Conservation (phyloP, 2,329 filamentous ascomycete species). For the Beauveria sp. region DNA sequence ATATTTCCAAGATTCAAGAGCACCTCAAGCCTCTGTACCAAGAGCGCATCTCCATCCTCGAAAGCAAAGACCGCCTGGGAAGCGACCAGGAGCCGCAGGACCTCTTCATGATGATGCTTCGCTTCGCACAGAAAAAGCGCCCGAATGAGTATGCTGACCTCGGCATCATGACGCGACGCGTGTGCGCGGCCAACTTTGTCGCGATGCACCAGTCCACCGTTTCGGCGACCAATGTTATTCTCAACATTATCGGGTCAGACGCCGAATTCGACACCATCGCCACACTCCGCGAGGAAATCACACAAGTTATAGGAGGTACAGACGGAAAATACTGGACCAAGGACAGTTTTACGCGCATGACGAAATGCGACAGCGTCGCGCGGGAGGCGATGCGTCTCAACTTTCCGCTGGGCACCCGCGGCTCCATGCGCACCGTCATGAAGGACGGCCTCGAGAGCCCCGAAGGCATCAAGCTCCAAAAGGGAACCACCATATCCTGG, state of each 20-base stretch:
- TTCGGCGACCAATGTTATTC: constrained; percentile 31
- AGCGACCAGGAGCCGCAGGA: constrained; percentile 27
- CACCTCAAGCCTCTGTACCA: background rate
- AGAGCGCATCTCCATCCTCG: background rate
- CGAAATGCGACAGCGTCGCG: constrained; percentile 31
- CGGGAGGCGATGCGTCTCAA: constrained; percentile 35
- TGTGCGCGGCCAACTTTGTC: constrained; percentile 28
- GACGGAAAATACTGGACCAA: constrained; percentile 21
- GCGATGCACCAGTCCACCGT: constrained; percentile 34
- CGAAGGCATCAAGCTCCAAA: constrained; percentile 24
- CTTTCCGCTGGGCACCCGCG: constrained; percentile 23
- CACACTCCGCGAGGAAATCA: constrained; percentile 30
- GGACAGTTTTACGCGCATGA: constrained; percentile 27
- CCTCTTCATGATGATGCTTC: constrained; percentile 34
- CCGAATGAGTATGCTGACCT: constrained; percentile 26
- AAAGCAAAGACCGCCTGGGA: constrained; percentile 13
- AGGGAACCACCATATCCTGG: constrained; percentile 26
- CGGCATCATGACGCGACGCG: constrained; percentile 23
- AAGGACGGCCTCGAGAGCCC: constrained; percentile 22
- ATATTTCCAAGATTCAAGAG: background rate
- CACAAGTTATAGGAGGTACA: constrained; percentile 17
- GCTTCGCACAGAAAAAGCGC: constrained; percentile 30
- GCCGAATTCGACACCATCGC: constrained; percentile 29
- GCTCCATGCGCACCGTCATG: constrained; percentile 23
- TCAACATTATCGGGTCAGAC: constrained; percentile 29